These are phyloP conservation scores for Diaporthe sp. DNA, from an alignment of 2,329 filamentous ascomycete species.

Conservation along the genomic window DNA sequence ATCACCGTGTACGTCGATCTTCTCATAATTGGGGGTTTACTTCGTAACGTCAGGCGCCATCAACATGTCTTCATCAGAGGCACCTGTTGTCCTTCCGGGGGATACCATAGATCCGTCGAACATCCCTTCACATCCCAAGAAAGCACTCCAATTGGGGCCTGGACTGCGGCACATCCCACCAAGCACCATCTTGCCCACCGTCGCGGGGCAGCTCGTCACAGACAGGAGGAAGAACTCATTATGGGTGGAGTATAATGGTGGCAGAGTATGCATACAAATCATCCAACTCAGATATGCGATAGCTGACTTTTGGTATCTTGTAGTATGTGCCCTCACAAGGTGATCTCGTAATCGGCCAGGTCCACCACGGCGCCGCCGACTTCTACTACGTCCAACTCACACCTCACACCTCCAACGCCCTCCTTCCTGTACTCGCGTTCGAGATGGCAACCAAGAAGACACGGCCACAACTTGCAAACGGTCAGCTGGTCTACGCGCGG, in stretches of 20 bases:
- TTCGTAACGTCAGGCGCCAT: conserved; percentile 46
- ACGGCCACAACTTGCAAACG: conserved; percentile 79
- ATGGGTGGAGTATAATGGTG: conserved; percentile 79
- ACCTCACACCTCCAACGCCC: conserved; percentile 71
- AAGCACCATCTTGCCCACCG: conserved; percentile 76
- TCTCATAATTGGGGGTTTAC: neutral
- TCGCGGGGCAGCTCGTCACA: conserved; percentile 75
- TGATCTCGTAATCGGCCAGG: conserved; percentile 89
- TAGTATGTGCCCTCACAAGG: conserved; percentile 84
- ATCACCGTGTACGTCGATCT: neutral
- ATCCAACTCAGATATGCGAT: neutral
- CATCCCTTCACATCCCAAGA: conserved; percentile 76
- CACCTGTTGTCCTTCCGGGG: conserved; percentile 83
- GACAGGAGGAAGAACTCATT: conserved; percentile 82
- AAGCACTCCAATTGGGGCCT: conserved; percentile 83
- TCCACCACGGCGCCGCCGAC: conserved; percentile 81
- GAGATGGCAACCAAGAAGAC: conserved; percentile 94
- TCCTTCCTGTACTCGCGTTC: conserved; percentile 91
- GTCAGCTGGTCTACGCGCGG: conserved; percentile 90
- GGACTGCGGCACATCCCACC: conserved; percentile 86
- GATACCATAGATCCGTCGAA: conserved; percentile 76
- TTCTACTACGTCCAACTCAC: conserved; percentile 85
- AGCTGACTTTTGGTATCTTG: conserved; percentile 48
- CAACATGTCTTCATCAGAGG: conserved; percentile 59
- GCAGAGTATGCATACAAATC: conserved; percentile 71